Evolutionary conservation across 192 early-diverging fungal genomes (phyloP).

Genomic region (Spizellomyces sp.): DNA sequence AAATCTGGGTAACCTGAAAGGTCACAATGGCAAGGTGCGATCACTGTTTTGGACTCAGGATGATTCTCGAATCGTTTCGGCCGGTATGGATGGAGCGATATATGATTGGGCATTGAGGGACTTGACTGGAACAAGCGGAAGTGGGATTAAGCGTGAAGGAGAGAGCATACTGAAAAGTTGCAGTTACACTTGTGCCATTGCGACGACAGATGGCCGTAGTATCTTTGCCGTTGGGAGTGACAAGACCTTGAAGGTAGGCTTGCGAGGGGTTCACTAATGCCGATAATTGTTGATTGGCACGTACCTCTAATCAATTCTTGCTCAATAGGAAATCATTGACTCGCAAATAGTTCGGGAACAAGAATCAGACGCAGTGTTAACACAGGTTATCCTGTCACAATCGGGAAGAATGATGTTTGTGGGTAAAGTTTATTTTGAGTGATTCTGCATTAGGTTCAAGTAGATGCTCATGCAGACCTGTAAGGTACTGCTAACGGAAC

Average conservation of each 20-base stretch:
- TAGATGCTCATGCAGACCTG: neutral
- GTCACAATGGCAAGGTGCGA: slow-evolving; percentile 65
- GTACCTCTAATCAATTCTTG: neutral
- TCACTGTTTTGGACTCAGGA: slow-evolving; percentile 57
- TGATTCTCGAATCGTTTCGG: slow-evolving; percentile 57
- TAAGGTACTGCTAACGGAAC: slow-evolving; percentile 54
- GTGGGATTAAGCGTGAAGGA: slow-evolving; percentile 54
- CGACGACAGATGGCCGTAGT: slow-evolving; percentile 51
- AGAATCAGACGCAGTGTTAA: slow-evolving; percentile 54
- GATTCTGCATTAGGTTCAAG: neutral
- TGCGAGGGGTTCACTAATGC: neutral
- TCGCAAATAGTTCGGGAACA: slow-evolving; percentile 58
- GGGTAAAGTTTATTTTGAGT: slow-evolving; percentile 23
- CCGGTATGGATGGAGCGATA: slow-evolving; percentile 63
- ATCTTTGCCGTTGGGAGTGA: slow-evolving; percentile 63
- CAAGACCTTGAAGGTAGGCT: slow-evolving; percentile 55
- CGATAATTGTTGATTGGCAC: neutral
- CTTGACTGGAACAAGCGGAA: slow-evolving; percentile 36
- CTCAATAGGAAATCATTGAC: slow-evolving; percentile 57
- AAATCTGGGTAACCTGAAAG: slow-evolving; percentile 57
- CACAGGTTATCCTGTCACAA: slow-evolving; percentile 58
- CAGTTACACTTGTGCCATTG: slow-evolving; percentile 55
- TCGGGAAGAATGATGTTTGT: slow-evolving; percentile 68
- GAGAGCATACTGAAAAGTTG: slow-evolving; percentile 65
- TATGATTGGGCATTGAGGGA: slow-evolving; percentile 62